Percentiles rank a stretch among this genome's conserved stretches.
phyloP scores from a whole-genome alignment of 2,329 filamentous ascomycete genomes.

The Fusarium staphyleae region DNA sequence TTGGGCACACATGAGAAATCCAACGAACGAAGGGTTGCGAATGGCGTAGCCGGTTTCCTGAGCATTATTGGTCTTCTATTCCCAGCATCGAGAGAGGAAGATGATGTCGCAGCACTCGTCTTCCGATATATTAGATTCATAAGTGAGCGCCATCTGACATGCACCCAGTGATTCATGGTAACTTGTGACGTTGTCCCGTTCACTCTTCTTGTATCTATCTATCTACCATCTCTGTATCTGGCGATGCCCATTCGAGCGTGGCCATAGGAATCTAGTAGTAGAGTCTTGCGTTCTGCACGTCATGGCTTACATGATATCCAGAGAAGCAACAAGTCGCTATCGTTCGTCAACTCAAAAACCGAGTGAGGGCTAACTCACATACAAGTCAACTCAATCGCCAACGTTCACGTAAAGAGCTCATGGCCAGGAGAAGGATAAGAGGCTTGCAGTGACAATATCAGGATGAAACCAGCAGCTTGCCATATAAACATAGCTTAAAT shows the following conservation, averaged over 20 bases:
- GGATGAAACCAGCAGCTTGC: too few relatives aligned
- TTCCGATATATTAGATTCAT: slow-evolving; percentile 32
- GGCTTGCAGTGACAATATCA: too few relatives aligned
- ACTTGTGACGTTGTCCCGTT: not conserved
- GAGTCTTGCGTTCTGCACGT: too few relatives aligned
- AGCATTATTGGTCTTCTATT: slow-evolving; percentile 45
- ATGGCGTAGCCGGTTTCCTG: slow-evolving; percentile 49
- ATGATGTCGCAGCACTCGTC: slow-evolving; percentile 27
- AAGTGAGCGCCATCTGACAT: slow-evolving; percentile 28
- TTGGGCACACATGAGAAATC: slow-evolving; percentile 38
- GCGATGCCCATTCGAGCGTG: not conserved
- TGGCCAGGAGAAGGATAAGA: too few relatives aligned
- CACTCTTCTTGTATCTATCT: not conserved
- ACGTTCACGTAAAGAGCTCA: too few relatives aligned
- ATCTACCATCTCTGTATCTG: not conserved
- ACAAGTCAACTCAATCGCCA: too few relatives aligned
- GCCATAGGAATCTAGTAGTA: slow-evolving; percentile 3
- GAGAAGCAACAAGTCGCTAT: too few relatives aligned
- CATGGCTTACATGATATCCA: too few relatives aligned
- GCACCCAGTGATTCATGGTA: not conserved
- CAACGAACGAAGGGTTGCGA: slow-evolving; percentile 45
- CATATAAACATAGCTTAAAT: too few relatives aligned
- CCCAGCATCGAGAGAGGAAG: slow-evolving; percentile 33
- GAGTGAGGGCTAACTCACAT: too few relatives aligned
- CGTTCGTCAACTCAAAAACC: too few relatives aligned